phyloP scores from a whole-genome alignment of 768 basidiomycete genomes.

The Boletus rubescentipes region DNA sequence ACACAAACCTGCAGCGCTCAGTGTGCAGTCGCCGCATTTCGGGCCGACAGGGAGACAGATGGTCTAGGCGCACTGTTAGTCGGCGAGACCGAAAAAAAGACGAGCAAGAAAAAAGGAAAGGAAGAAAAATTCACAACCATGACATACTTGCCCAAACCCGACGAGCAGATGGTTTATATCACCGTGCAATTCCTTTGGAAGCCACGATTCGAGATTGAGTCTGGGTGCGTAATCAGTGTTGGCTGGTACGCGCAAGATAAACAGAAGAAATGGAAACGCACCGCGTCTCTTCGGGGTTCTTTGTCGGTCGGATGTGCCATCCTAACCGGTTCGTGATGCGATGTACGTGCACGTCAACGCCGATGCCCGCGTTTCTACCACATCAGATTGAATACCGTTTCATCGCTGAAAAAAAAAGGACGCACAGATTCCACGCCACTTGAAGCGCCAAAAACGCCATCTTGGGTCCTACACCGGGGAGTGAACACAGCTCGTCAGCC shows the following conservation, averaged over 20 bases:
- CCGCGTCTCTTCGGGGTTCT: slow-evolving; percentile 87
- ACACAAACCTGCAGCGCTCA: slow-evolving; percentile 57
- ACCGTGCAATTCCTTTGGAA: slow-evolving; percentile 66
- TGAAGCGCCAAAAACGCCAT: slow-evolving; percentile 91
- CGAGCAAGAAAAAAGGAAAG: background rate
- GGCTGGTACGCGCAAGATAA: background rate
- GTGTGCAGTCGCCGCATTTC: slow-evolving; percentile 60
- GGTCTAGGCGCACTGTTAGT: slow-evolving; percentile 38
- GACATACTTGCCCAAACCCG: slow-evolving; percentile 76
- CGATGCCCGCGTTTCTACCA: slow-evolving; percentile 80
- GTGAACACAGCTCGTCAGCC: slow-evolving; percentile 80
- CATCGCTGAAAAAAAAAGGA: background rate
- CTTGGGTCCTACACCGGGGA: slow-evolving; percentile 94
- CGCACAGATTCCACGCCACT: slow-evolving; percentile 80
- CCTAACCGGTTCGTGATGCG: slow-evolving; percentile 90
- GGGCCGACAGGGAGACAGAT: slow-evolving; percentile 68
- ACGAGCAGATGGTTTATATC: slow-evolving; percentile 83
- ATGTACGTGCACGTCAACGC: slow-evolving; percentile 96
- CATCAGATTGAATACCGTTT: no score
- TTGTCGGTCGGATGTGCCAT: slow-evolving; percentile 88
- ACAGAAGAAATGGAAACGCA: slow-evolving; percentile 23
- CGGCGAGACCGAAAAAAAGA: background rate
- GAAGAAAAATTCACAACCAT: background rate
- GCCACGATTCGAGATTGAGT: slow-evolving; percentile 80
- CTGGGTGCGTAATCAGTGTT: slow-evolving; percentile 33